Conservation (phyloP, 768 basidiomycete species). For the Boletus sp. region DNA sequence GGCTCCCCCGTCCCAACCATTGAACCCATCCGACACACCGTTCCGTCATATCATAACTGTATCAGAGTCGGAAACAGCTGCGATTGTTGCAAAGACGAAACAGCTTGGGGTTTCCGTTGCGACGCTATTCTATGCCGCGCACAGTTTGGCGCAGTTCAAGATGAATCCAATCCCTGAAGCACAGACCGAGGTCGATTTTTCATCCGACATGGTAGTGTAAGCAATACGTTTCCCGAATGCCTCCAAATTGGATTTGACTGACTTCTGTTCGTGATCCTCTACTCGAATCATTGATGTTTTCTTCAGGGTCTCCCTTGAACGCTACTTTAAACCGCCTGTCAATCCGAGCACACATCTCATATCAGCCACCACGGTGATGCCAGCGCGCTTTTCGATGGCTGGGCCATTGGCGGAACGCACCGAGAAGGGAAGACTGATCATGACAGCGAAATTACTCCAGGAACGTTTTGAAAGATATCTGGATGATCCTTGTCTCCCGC, state of each 20-base stretch:
- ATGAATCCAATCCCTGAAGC: constrained; percentile 18
- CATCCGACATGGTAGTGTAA: constrained; percentile 11
- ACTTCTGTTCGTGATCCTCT: background rate
- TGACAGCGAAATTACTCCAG: background rate
- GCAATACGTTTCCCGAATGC: background rate
- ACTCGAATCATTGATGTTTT: no score
- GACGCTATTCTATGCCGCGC: constrained; percentile 22
- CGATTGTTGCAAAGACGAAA: no score
- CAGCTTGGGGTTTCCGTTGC: constrained; percentile 12
- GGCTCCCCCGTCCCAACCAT: constrained; percentile 4
- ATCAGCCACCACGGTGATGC: constrained; percentile 11
- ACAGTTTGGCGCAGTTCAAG: constrained; percentile 21
- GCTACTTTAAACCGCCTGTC: constrained; percentile 17
- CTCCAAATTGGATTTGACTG: no score
- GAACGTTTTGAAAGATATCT: no score
- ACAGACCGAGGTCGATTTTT: constrained; percentile 17
- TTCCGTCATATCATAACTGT: background rate
- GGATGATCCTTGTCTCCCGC: no score
- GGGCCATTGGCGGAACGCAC: constrained; percentile 2
- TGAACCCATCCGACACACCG: constrained; percentile 7
- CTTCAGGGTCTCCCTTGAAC: constrained; percentile 18
- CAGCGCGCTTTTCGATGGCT: constrained; percentile 18
- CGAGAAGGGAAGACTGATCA: constrained; percentile 14
- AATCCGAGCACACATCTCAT: constrained; percentile 20
- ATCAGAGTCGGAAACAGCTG: no score